A percentile compares a stretch with the other conserved stretches of the same genome.
These are phyloP conservation scores for Comarum palustre DNA, from an alignment of 306 rosid species.

Conservation along the genomic window DNA sequence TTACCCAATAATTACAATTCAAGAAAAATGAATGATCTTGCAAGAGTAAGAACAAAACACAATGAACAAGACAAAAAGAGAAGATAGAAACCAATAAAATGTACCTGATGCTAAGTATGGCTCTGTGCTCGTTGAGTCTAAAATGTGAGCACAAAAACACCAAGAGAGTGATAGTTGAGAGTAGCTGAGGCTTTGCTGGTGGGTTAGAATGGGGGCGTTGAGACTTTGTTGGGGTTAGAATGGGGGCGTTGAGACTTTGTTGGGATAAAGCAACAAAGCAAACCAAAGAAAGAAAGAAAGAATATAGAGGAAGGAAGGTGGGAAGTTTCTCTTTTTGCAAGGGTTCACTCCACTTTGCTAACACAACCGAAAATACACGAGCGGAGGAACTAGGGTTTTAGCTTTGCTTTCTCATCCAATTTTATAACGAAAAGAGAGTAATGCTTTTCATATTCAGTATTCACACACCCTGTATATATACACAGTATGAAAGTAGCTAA, in stretches of 20 bases:
- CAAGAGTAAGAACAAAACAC: conserved; percentile 7
- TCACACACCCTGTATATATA: background rate
- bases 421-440: background rate
- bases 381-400: conserved; percentile 14
- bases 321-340: conserved; percentile 52
- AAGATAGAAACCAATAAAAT: conserved; percentile 15
- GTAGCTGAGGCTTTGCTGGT: conserved; percentile 16
- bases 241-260: no score
- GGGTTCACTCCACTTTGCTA: conserved; percentile 49
- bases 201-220: conserved; percentile 37
- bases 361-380: conserved; percentile 29
- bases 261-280: conserved; percentile 1
- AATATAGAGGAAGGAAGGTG: conserved; percentile 40
- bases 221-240: conserved; percentile 6
- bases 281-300: conserved; percentile 35
- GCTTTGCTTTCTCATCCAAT: background rate
- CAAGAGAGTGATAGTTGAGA: conserved; percentile 17
- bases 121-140: conserved; percentile 6
- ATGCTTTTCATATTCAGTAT: background rate
- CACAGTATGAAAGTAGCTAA: background rate
- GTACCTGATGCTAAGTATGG: conserved; percentile 41
- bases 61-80: conserved; percentile 17
- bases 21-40: conserved; percentile 3
- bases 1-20: background rate
- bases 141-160: conserved; percentile 13